A percentile compares a stretch with the other conserved stretches of the same genome.
phyloP scores from a whole-genome alignment of 345 rosid genomes.

The Microthlaspi erraticum region DNA sequence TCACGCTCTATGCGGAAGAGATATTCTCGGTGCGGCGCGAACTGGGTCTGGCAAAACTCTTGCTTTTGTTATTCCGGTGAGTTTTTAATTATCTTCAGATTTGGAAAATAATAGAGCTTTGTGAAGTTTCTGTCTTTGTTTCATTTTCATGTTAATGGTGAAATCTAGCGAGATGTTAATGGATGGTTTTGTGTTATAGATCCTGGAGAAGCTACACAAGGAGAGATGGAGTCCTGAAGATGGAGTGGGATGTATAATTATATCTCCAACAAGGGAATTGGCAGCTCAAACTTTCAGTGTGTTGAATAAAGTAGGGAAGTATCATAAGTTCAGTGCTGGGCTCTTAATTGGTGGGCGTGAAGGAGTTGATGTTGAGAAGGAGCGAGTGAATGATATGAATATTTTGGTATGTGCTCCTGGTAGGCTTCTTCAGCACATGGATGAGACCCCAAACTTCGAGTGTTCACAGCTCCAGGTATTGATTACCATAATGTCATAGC shows the following conservation, averaged over 20 bases:
- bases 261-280: slow-evolving; percentile 90
- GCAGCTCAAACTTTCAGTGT: slow-evolving; percentile 87
- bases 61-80: slow-evolving; percentile 87
- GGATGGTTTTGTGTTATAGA: slow-evolving; percentile 48
- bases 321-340: slow-evolving; percentile 84
- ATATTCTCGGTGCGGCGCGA: slow-evolving; percentile 92
- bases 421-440: slow-evolving; percentile 97
- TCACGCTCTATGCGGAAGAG: slow-evolving; percentile 84
- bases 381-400: slow-evolving; percentile 75
- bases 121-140: background rate
- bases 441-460: slow-evolving; percentile 92
- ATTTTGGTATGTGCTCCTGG: slow-evolving; percentile 94
- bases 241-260: slow-evolving; percentile 92
- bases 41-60: slow-evolving; percentile 97
- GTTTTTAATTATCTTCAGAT: slow-evolving; percentile 29
- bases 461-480: slow-evolving; percentile 92
- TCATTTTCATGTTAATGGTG: too few relatives aligned
- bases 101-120: background rate
- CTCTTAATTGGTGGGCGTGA: slow-evolving; percentile 91
- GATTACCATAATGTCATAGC: background rate
- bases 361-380: slow-evolving; percentile 81
- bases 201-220: slow-evolving; percentile 76
- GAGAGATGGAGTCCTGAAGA: slow-evolving; percentile 91
- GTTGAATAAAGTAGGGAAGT: slow-evolving; percentile 71
- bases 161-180: background rate